Percentiles rank a stretch among this genome's conserved stretches.
Evolutionary conservation across 2,329 filamentous ascomycete species (phyloP).

Genomic region (Hortaea sp.): DNA sequence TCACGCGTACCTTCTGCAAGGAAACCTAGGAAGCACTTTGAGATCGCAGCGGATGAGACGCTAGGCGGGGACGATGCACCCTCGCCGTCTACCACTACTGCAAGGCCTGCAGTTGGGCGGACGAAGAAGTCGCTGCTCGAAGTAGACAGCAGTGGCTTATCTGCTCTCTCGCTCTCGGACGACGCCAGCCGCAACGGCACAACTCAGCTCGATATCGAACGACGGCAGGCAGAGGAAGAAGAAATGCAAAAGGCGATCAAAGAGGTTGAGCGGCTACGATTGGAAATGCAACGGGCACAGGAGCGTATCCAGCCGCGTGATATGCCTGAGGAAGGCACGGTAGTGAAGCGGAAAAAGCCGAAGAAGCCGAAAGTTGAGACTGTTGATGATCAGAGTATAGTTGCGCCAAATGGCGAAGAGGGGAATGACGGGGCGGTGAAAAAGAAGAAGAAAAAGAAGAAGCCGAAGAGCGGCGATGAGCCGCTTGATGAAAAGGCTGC

Average conservation of each 20-base stretch:
- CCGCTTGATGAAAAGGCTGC: slow-evolving; percentile 3
- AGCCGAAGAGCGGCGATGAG: slow-evolving; percentile 10
- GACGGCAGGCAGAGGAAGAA: slow-evolving; percentile 63
- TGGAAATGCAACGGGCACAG: slow-evolving; percentile 81
- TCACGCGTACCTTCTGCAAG: slow-evolving; percentile 4
- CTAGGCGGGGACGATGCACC: slow-evolving; percentile 23
- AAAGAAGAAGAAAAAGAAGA: slow-evolving; percentile 35
- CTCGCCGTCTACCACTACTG: slow-evolving; percentile 5
- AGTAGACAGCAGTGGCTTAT: slow-evolving; percentile 77
- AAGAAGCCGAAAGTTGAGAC: slow-evolving; percentile 22
- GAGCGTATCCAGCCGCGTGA: slow-evolving; percentile 64
- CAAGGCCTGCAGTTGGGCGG: slow-evolving; percentile 22
- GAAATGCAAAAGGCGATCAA: slow-evolving; percentile 84
- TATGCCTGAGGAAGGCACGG: slow-evolving; percentile 54
- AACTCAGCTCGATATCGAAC: slow-evolving; percentile 49
- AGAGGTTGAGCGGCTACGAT: slow-evolving; percentile 73
- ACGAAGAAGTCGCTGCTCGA: slow-evolving; percentile 62
- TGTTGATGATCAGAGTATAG: slow-evolving; percentile 7
- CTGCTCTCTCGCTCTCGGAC: slow-evolving; percentile 58
- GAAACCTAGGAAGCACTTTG: slow-evolving; percentile 29
- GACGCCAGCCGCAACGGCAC: slow-evolving; percentile 19
- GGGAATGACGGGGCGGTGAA: slow-evolving; percentile 18
- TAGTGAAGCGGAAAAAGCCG: slow-evolving; percentile 51
- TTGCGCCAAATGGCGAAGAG: slow-evolving; percentile 7
- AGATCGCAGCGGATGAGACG: slow-evolving; percentile 40